Conservation (phyloP, 2,329 filamentous ascomycete genomes). For the Aphanocladium album region DNA sequence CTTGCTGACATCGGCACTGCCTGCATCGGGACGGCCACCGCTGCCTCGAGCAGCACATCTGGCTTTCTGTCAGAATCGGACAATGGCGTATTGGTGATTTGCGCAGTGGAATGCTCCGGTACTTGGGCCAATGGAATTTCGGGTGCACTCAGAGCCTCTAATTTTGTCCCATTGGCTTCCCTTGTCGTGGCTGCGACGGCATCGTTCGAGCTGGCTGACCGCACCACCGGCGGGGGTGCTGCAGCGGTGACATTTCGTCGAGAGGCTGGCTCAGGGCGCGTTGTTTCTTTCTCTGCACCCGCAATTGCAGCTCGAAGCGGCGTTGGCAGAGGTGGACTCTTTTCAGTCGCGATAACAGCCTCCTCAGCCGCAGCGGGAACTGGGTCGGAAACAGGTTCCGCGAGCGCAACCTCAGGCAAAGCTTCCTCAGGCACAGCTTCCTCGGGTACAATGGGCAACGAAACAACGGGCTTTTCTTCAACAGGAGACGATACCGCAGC, state of each 20-base stretch:
- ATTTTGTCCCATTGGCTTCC: background rate
- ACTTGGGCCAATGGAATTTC: background rate
- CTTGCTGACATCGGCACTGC: background rate
- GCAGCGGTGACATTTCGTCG: background rate
- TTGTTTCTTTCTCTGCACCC: background rate
- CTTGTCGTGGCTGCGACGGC: background rate
- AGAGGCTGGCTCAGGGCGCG: background rate
- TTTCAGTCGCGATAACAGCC: background rate
- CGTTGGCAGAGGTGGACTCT: background rate
- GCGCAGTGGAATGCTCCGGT: background rate
- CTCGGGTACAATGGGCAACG: no score
- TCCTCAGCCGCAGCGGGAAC: no score
- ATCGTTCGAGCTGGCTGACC: background rate
- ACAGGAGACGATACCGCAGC: background rate
- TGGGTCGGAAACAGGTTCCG: no score
- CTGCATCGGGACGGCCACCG: background rate
- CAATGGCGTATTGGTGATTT: background rate
- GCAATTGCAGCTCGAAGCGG: background rate
- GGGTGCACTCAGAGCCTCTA: background rate
- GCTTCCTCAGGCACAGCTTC: no score
- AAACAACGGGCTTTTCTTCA: background rate
- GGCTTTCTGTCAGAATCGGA: background rate
- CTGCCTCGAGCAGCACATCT: background rate
- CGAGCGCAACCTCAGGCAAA: no score
- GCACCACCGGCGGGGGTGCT: background rate